Evolutionary conservation across 2,329 filamentous ascomycete species (phyloP).

Genomic region (Huntiella savannae): DNA sequence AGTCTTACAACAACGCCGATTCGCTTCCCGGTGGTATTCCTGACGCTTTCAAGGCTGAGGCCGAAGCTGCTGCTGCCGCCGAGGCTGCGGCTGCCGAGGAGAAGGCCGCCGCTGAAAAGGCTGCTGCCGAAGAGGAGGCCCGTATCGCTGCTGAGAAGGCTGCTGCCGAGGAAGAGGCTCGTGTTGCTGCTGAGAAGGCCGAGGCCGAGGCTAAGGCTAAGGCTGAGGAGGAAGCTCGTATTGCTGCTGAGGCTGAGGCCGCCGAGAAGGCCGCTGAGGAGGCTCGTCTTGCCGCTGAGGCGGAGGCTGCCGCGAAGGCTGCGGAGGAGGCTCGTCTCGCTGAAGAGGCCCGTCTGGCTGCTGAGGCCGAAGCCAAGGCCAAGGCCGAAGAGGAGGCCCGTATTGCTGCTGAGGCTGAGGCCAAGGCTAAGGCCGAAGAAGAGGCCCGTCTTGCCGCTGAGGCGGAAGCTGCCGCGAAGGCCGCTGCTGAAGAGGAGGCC

Average conservation of each 20-base stretch:
- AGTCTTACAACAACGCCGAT: slow-evolving; percentile 69
- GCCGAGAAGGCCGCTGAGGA: background rate
- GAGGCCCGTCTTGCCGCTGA: too few species aligned
- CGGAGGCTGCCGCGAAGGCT: slow-evolving; percentile 9
- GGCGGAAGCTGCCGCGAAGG: slow-evolving; percentile 18
- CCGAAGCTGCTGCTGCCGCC: slow-evolving; percentile 30
- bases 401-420: too few species aligned
- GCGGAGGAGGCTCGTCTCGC: slow-evolving; percentile 28
- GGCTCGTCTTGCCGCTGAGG: background rate
- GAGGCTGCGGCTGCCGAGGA: slow-evolving; percentile 12
- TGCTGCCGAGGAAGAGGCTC: slow-evolving; percentile 9
- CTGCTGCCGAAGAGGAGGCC: slow-evolving; percentile 3
- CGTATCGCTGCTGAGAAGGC: slow-evolving; percentile 11
- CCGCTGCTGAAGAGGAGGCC: slow-evolving; percentile 35
- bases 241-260: too few species aligned
- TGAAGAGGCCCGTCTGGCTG: too few species aligned
- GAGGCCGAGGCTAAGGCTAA: slow-evolving; percentile 10
- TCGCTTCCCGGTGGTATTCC: slow-evolving; percentile 37
- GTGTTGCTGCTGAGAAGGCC: background rate
- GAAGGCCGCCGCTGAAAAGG: slow-evolving; percentile 12
- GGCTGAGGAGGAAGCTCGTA: slow-evolving; percentile 1
- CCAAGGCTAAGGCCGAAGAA: too few species aligned
- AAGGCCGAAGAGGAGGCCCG: too few species aligned
- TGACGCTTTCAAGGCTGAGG: slow-evolving; percentile 58
- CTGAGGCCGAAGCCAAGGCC: too few species aligned